phyloP scores from a whole-genome alignment of 495 filamentous ascomycete species.

The Hapsidospora chrysogenum region DNA sequence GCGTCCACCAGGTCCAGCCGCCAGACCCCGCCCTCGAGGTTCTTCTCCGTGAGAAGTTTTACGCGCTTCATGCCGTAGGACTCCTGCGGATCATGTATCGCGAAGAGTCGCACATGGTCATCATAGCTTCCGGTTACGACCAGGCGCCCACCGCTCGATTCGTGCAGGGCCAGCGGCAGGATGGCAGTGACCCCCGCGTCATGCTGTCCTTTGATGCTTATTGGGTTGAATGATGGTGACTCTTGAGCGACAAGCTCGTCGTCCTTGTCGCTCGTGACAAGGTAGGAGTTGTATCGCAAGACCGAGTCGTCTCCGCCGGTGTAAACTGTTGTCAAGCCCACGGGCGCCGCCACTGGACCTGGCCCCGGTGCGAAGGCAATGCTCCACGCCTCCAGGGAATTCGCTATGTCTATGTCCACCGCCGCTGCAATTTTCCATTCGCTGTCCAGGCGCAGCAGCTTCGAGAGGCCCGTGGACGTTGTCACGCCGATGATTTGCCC shows the following conservation, averaged over 20 bases:
- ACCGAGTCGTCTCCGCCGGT: conserved; percentile 56
- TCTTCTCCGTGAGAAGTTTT: conserved; percentile 39
- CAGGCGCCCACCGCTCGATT: conserved; percentile 24
- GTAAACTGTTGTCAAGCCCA: conserved; percentile 20
- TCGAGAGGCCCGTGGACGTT: conserved; percentile 46
- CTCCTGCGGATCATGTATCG: conserved; percentile 22
- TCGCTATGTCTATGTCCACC: conserved; percentile 16
- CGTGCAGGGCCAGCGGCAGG: conserved; percentile 37
- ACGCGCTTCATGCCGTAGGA: conserved; percentile 9
- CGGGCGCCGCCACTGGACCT: background rate
- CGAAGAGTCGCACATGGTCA: conserved; percentile 56
- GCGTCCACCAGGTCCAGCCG: conserved; percentile 45
- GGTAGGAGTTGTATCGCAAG: conserved; percentile 19
- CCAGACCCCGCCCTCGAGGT: conserved; percentile 84
- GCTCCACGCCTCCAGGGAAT: conserved; percentile 51
- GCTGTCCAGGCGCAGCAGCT: conserved; percentile 24
- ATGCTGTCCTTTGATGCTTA: conserved; percentile 35
- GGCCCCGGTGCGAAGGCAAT: conserved; percentile 30
- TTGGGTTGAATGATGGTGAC: conserved; percentile 13
- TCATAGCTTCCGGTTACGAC: conserved; percentile 88
- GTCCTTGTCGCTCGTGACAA: conserved; percentile 4
- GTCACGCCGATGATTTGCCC: conserved; percentile 41
- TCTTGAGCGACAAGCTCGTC: conserved; percentile 13
- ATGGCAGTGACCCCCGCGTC: conserved; percentile 81
- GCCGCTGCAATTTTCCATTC: conserved; percentile 10